phyloP scores from a whole-genome alignment of 495 filamentous ascomycete species.

The Podospora fimiseda region DNA sequence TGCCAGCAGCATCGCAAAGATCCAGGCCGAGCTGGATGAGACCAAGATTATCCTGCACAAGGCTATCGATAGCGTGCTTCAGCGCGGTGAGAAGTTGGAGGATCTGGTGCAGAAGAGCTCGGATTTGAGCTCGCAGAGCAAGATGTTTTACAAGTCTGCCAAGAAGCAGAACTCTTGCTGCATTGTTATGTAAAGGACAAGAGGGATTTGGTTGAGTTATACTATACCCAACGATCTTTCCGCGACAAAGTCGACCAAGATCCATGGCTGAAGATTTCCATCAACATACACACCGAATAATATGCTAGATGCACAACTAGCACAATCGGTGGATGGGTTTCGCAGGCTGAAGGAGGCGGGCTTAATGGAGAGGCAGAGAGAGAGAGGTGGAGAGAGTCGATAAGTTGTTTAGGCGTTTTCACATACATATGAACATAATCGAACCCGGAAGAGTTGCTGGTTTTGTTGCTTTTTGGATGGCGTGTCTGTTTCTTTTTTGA shows the following conservation, averaged over 20 bases:
- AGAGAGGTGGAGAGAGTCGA: too few species aligned
- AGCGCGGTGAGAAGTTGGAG: conserved; percentile 88
- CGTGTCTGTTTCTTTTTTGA: neutral
- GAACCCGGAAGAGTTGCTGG: neutral
- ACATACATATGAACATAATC: neutral
- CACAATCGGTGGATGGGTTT: too few species aligned
- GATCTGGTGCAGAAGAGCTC: conserved; percentile 83
- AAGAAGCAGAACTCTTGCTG: conserved; percentile 98
- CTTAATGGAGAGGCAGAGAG: too few species aligned
- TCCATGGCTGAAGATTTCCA: too few species aligned
- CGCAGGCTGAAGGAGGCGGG: too few species aligned
- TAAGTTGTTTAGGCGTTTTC: too few species aligned
- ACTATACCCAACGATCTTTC: too few species aligned
- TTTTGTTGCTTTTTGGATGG: neutral
- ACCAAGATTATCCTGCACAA: conserved; percentile 97
- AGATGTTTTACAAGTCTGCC: conserved; percentile 78
- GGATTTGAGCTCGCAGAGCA: conserved; percentile 78
- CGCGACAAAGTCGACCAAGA: too few species aligned
- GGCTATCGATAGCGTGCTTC: conserved; percentile 85
- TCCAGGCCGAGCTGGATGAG: conserved; percentile 94
- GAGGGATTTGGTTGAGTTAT: too few species aligned
- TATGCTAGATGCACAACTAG: too few species aligned
- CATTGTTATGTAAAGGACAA: conserved; percentile 64
- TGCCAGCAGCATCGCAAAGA: conserved; percentile 87
- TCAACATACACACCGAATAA: too few species aligned